Evolutionary conservation across 2,329 filamentous ascomycete genomes (phyloP), one percentile per base, ranked within the genome.

Genomic region (Fusarium goolgardi): DNA sequence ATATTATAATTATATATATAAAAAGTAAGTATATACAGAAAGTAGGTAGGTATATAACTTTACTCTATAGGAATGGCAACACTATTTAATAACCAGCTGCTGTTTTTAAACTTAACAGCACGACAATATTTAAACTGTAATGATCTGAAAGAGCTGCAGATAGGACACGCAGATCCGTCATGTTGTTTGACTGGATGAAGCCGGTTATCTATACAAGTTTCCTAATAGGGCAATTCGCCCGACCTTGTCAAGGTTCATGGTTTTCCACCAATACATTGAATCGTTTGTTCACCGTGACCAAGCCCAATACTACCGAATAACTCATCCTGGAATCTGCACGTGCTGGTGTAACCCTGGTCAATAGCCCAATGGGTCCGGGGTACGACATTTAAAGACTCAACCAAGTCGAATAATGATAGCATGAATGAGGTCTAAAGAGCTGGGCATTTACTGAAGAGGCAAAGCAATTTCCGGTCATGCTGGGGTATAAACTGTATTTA

Each of bases 301-400:
- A 43, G 31, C 58, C 21, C 31, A 37, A 62, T 55, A 34, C 32
- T 49, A 45, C 49, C 64, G 47, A 67, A 64, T 67, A 52, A 63
- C 29, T 59, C 45, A 31, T 29, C 51, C 40, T 27, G 20, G 27
- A 53, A 32, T 27, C 25, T 32, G 37, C 64, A 67, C 64, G 63
- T 67, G 64, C 25, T 41, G 16, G 7, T 5, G 6, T 15, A 27
- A 34, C 49, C 57, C 49, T 39, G 49, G 20, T 15, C 18, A n/a
- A 7, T n/a, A 21, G 2, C 34, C 34, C 25, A 27, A 25, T 32
- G 9, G 18, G 29, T 21, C 34, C 31, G 57, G 39, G 58, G 59
- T 50, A 34, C 23, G 53, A 46, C 20, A 34, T 21, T 49, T 39
- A 45, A 29, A 13, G 32, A 23, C 25, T 35, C 40, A 47, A 40